These are phyloP conservation scores for Apophysomyces trapeziformis DNA, from an alignment of 371 early-diverging fungal genomes.

Conservation along the genomic window DNA sequence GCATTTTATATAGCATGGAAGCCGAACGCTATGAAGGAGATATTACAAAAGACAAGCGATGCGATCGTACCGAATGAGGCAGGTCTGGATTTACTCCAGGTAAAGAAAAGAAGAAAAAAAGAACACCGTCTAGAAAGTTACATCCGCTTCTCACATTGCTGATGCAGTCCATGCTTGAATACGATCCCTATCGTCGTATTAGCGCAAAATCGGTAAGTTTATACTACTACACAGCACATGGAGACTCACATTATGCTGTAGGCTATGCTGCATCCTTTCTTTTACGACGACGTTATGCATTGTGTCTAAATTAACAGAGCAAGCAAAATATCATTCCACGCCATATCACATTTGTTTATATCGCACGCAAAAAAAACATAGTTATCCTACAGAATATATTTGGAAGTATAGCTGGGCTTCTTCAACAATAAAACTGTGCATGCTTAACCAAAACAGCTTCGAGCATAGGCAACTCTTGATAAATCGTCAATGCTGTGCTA, in stretches of 20 bases:
- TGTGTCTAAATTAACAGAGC: neutral
- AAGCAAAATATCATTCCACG: conserved; percentile 6
- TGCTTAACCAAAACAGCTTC: neutral
- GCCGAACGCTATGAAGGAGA: conserved; percentile 11
- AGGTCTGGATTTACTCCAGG: conserved; percentile 24
- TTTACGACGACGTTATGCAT: conserved; percentile 26
- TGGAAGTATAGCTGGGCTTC: conserved; percentile 8
- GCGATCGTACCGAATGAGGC: conserved; percentile 16
- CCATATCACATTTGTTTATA: conserved; percentile 6
- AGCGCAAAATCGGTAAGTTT: conserved; percentile 26
- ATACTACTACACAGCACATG: neutral
- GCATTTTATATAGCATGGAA: conserved; percentile 26
- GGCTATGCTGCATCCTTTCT: conserved; percentile 32
- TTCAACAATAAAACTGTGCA: conserved; percentile 1
- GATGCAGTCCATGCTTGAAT: conserved; percentile 29
- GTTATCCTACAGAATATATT: neutral
- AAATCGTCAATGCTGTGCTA: conserved; percentile 1
- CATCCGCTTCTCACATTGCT: neutral
- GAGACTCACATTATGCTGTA: neutral
- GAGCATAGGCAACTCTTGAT: neutral
- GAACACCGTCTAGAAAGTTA: too few relatives aligned
- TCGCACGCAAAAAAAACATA: conserved; percentile 11
- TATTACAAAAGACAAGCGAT: conserved; percentile 7
- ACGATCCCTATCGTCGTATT: conserved; percentile 34
- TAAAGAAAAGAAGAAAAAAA: conserved; percentile 9